phyloP scores from a whole-genome alignment of 306 rosid genomes.

The Cyclanthera cordifolia region DNA sequence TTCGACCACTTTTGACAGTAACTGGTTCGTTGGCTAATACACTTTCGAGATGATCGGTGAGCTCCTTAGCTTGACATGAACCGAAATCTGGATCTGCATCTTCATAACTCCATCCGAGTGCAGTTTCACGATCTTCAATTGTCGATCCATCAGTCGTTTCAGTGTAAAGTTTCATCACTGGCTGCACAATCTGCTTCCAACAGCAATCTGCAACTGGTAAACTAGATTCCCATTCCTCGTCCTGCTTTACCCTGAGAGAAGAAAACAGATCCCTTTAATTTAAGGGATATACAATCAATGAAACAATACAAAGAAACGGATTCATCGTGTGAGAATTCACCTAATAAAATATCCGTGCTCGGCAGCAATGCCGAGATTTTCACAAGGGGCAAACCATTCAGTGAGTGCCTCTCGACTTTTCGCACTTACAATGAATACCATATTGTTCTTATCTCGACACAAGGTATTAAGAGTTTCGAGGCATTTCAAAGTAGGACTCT shows the following conservation, averaged over 20 bases:
- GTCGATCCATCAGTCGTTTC: slow-evolving; percentile 77
- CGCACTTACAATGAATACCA: slow-evolving; percentile 69
- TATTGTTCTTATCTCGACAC: slow-evolving; percentile 55
- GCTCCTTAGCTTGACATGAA: slow-evolving; percentile 76
- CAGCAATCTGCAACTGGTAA: slow-evolving; percentile 36
- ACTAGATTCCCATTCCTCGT: slow-evolving; percentile 55
- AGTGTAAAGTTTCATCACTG: slow-evolving; percentile 66
- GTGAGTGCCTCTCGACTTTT: slow-evolving; percentile 43
- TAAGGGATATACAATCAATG: background rate
- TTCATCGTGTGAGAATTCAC: slow-evolving; percentile 17
- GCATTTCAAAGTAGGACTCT: slow-evolving; percentile 48
- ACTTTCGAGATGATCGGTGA: slow-evolving; percentile 65
- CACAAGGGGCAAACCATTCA: slow-evolving; percentile 75
- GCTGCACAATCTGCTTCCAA: slow-evolving; percentile 69
- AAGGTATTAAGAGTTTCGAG: slow-evolving; percentile 43
- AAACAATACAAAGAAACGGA: background rate
- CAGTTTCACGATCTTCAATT: slow-evolving; percentile 56
- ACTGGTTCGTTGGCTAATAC: slow-evolving; percentile 77
- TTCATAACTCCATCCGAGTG: slow-evolving; percentile 57
- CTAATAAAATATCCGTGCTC: slow-evolving; percentile 80
- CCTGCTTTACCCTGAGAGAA: slow-evolving; percentile 33
- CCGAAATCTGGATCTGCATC: slow-evolving; percentile 76
- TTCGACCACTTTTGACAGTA: slow-evolving; percentile 56
- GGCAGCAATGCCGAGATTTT: slow-evolving; percentile 66
- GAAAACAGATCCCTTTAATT: background rate